Conservation (phyloP, 2,329 filamentous ascomycete species). For the Colletotrichum higginsianum region DNA sequence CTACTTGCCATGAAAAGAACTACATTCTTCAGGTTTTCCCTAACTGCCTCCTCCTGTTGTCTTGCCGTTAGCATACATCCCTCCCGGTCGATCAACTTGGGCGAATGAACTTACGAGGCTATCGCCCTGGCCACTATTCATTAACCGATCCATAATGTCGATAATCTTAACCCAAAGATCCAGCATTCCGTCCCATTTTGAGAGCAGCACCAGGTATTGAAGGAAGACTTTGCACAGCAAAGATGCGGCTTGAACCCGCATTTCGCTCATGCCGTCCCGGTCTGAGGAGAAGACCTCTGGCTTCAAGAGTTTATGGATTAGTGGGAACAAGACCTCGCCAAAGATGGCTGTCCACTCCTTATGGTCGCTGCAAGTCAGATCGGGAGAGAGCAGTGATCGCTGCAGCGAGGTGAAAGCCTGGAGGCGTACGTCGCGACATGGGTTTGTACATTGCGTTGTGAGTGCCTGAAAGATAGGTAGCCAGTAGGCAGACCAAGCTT, state of each 20-base stretch:
- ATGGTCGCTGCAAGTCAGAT: constrained; percentile 86
- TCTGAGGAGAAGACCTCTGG: constrained; percentile 96
- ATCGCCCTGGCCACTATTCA: constrained; percentile 95
- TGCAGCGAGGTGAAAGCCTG: constrained; percentile 90
- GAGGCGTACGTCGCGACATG: constrained; percentile 92
- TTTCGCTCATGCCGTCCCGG: constrained; percentile 94
- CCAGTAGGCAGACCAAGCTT: constrained; percentile 98
- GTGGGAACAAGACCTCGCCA: constrained; percentile 90
- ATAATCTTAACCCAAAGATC: constrained; percentile 94
- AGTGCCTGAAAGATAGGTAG: constrained; percentile 92
- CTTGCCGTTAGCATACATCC: constrained; percentile 16
- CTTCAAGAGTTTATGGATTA: constrained; percentile 89
- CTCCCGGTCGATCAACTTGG: constrained; percentile 12
- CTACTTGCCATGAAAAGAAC: constrained; percentile 94
- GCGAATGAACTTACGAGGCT: constrained; percentile 75
- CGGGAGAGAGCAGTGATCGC: constrained; percentile 85
- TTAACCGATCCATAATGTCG: constrained; percentile 93
- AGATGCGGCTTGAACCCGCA: constrained; percentile 90
- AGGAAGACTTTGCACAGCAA: constrained; percentile 96
- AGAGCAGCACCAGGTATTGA: constrained; percentile 89
- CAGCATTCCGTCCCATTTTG: constrained; percentile 89
- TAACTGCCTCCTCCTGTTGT: constrained; percentile 88
- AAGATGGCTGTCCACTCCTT: constrained; percentile 97
- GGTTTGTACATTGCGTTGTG: constrained; percentile 92
- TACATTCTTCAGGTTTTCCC: constrained; percentile 96